A percentile compares a stretch with the other conserved stretches of the same genome.
phyloP scores from a whole-genome alignment of 768 basidiomycete genomes.

The Inosperma sp. region DNA sequence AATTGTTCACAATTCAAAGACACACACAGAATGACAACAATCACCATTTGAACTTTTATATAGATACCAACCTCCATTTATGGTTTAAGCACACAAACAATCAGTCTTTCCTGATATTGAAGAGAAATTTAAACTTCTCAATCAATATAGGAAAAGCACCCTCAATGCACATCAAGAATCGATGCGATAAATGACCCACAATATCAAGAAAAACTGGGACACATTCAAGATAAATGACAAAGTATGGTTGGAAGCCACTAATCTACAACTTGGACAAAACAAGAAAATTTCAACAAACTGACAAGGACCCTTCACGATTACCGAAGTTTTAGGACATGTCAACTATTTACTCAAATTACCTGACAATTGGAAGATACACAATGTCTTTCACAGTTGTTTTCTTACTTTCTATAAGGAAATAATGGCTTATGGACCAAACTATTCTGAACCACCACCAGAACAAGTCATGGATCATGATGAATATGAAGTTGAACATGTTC shows the following conservation, averaged over 20 bases:
- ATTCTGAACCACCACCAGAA: not conserved
- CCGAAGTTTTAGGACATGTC: constrained; percentile 11
- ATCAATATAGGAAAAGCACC: not conserved
- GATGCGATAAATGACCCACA: not conserved
- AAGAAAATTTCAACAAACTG: not conserved
- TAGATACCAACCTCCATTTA: not conserved
- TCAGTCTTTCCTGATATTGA: not conserved
- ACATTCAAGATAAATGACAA: constrained; percentile 1
- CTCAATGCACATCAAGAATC: constrained; percentile 2
- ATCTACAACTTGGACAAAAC: constrained; percentile 6
- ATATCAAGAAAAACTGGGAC: not conserved
- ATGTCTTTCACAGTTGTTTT: constrained; percentile 16
- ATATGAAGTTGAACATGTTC: not conserved
- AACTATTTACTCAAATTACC: constrained; percentile 17
- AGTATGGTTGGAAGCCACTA: not conserved
- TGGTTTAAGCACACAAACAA: not conserved
- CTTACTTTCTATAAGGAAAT: constrained; percentile 11
- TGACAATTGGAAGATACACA: constrained; percentile 11
- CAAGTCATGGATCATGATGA: constrained; percentile 3
- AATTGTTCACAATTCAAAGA: not conserved
- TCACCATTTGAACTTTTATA: constrained; percentile 9
- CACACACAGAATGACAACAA: not conserved
- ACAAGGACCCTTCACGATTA: constrained; percentile 18
- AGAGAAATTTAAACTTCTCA: not conserved
- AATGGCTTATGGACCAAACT: not conserved